A percentile compares a stretch with the other conserved stretches of the same genome.
These are phyloP conservation scores for Neohortaea acidophila DNA, from an alignment of 495 filamentous ascomycete species.

Conservation along the genomic window DNA sequence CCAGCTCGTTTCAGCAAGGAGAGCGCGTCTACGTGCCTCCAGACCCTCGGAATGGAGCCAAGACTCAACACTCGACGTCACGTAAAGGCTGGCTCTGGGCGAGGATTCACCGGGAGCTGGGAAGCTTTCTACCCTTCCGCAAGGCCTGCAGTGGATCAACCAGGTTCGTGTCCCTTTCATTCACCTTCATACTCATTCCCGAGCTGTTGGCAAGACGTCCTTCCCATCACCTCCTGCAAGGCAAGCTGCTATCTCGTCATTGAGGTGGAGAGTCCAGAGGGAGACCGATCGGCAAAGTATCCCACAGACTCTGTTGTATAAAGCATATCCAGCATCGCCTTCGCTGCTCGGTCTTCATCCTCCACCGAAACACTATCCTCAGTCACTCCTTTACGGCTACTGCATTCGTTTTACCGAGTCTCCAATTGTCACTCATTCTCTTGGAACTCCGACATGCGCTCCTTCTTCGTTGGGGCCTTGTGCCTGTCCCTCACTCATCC, in stretches of 20 bases:
- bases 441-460: constrained; percentile 9
- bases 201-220: too few relatives aligned
- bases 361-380: neutral
- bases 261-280: neutral
- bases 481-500: constrained; percentile 11
- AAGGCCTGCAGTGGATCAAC: too few relatives aligned
- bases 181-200: too few relatives aligned
- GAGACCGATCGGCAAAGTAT: constrained; percentile 4
- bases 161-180: too few relatives aligned
- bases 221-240: constrained; percentile 8
- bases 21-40: constrained; percentile 11
- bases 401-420: too few relatives aligned
- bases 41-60: constrained; percentile 5
- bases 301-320: neutral
- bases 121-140: too few relatives aligned
- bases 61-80: constrained; percentile 9
- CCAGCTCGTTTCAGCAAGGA: constrained; percentile 2
- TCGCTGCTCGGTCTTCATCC: neutral
- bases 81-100: neutral
- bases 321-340: constrained; percentile 1
- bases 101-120: too few relatives aligned
- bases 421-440: constrained; percentile 9
- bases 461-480: constrained; percentile 10
- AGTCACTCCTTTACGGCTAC: too few relatives aligned
- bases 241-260: neutral